phyloP scores from a whole-genome alignment of 441 rosid species.

The Gossypium lobatum region DNA sequence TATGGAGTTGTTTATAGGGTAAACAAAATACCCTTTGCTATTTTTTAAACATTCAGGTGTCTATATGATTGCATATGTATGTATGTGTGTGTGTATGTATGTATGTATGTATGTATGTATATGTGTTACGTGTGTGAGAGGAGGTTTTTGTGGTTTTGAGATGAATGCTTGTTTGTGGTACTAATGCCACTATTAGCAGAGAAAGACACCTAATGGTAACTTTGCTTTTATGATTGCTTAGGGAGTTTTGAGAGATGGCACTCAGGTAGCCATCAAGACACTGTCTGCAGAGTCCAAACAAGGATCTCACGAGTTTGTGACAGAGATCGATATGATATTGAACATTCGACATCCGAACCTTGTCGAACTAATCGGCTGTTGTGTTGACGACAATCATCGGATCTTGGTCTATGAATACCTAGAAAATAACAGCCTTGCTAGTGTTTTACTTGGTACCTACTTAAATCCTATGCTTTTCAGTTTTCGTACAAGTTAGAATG shows the following conservation, averaged over 20 bases:
- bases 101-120: background rate
- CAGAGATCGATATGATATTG: slow-evolving; percentile 56
- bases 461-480: background rate
- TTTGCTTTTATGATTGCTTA: slow-evolving; percentile 21
- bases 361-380: slow-evolving; percentile 62
- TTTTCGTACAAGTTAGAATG: background rate
- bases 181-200: background rate
- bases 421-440: slow-evolving; percentile 71
- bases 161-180: background rate
- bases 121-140: background rate
- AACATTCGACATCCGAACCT: slow-evolving; percentile 58
- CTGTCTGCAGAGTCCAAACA: slow-evolving; percentile 67
- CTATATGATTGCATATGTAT: background rate
- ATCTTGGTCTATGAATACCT: slow-evolving; percentile 57
- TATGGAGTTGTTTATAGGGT: slow-evolving; percentile 91
- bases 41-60: background rate
- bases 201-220: background rate
- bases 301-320: slow-evolving; percentile 51
- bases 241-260: slow-evolving; percentile 58
- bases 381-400: slow-evolving; percentile 47
- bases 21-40: slow-evolving; percentile 15
- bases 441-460: slow-evolving; percentile 49
- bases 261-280: slow-evolving; percentile 51
- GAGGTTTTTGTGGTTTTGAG: background rate
- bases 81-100: no score